phyloP scores from a whole-genome alignment of 2,329 filamentous ascomycete genomes.

The Clonostachys solani region DNA sequence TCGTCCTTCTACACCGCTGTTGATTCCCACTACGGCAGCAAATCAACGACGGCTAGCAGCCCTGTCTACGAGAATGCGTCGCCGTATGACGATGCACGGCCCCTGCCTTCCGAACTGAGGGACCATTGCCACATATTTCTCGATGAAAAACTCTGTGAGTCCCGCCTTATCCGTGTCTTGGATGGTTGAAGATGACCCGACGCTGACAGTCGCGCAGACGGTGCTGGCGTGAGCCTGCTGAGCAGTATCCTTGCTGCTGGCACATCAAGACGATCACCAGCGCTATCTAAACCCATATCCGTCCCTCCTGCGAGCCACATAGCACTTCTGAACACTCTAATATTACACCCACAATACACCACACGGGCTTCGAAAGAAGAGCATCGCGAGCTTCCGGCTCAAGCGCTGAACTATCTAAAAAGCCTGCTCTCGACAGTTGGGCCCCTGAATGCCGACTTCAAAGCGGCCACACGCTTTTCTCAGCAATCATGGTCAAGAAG shows the following conservation, averaged over 20 bases:
- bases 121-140: constrained; percentile 68
- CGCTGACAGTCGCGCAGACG: constrained; percentile 16
- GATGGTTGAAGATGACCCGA: constrained; percentile 12
- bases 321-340: constrained; percentile 72
- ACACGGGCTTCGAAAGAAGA: constrained; percentile 63
- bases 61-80: constrained; percentile 17
- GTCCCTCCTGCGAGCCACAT: constrained; percentile 71
- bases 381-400: constrained; percentile 57
- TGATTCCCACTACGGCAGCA: constrained; percentile 11
- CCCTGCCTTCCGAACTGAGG: constrained; percentile 59
- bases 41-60: constrained; percentile 29
- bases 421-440: constrained; percentile 62
- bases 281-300: constrained; percentile 38
- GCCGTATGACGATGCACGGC: constrained; percentile 47
- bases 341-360: constrained; percentile 77
- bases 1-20: constrained; percentile 28
- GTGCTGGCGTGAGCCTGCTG: constrained; percentile 53
- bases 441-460: constrained; percentile 68
- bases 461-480: constrained; percentile 12
- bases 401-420: constrained; percentile 67
- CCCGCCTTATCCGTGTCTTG: constrained; percentile 1
- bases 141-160: constrained; percentile 68
- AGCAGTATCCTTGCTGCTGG: constrained; percentile 57
- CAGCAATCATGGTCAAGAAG: too few relatives aligned
- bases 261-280: constrained; percentile 17